Evolutionary conservation across 352 stramenopile species (phyloP).

Genomic region (Phytophthora meadii): DNA sequence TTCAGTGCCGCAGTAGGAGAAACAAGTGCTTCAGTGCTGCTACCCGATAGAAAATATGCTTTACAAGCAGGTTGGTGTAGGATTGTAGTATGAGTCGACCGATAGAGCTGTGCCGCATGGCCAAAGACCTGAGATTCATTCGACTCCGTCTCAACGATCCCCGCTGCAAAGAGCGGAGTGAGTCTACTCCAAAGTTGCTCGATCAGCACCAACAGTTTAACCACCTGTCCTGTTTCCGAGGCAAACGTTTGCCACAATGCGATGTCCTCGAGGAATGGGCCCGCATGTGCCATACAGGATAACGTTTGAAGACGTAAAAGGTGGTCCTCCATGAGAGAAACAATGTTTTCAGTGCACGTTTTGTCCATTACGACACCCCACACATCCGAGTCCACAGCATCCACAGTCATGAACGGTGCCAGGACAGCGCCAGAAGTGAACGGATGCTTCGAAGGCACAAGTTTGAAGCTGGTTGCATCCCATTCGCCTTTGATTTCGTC

Average conservation of each 20-base stretch:
- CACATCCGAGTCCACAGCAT: background rate
- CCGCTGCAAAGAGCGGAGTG: conserved; percentile 53
- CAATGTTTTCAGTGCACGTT: conserved; percentile 46
- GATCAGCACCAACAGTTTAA: conserved; percentile 47
- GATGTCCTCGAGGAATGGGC: conserved; percentile 56
- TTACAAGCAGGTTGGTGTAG: conserved; percentile 41
- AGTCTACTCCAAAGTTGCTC: conserved; percentile 63
- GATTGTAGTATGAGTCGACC: conserved; percentile 32
- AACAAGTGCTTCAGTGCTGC: background rate
- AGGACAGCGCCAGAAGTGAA: conserved; percentile 13
- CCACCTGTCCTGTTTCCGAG: conserved; percentile 42
- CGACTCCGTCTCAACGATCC: conserved; percentile 53
- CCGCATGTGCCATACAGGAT: conserved; percentile 51
- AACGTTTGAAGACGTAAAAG: conserved; percentile 57
- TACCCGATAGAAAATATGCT: conserved; percentile 35
- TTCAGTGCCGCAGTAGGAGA: conserved; percentile 29
- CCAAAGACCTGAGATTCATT: conserved; percentile 55
- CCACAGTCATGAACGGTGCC: conserved; percentile 6
- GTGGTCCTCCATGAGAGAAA: conserved; percentile 69
- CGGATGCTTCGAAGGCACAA: conserved; percentile 39
- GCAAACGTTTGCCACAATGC: conserved; percentile 57
- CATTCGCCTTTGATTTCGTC: conserved; percentile 59
- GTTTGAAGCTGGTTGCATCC: conserved; percentile 47
- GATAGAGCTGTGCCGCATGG: conserved; percentile 52
- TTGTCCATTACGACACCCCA: conserved; percentile 41